Evolutionary conservation across 768 basidiomycete species (phyloP), one percentile per base, ranked within the genome.

Genomic region (Cystobasidium tubakii): DNA sequence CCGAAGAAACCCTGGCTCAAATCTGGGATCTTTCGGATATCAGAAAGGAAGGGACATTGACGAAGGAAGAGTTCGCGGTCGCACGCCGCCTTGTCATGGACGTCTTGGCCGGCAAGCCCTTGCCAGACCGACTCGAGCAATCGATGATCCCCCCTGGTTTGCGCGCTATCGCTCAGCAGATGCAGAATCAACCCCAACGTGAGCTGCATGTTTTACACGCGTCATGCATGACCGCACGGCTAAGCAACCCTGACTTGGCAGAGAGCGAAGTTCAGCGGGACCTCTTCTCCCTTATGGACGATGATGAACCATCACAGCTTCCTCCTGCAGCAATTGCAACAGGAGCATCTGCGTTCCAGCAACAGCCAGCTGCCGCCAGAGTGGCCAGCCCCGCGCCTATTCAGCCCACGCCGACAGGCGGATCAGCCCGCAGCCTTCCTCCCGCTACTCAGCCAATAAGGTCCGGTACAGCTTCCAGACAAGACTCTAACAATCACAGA

Each of bases 1-100:
- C 88, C 0, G 90, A 90, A 74, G 88, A 89, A 31, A 85, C 86
- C 29, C 85, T 99, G n/a, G 96, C 96, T 2, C 88, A 86, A 77
- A 84, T 99, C 62, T 99, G 96, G 95, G 96, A 99, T 81, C 86
- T 99, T 23, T 85, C 92, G 31, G 95, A 98, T 79, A 85, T 97
- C 27, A 87, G 89, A 75, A 89, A 89, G 65, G 89, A 95, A 72
- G 96, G 96, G 1, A 86, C 85, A 69, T 84, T 99, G 62, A 92
- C 88, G 1, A 86, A 88, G 66, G 94, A 97, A 62, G 91, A 92
- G 17, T 98, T 99, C 81, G 95, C 96, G 9, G 89, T 98, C 55
- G 96, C 93, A 1, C 87, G 94, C 87, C 87, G 95, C 82, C 85
- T 99, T 42, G 97, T 99, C 78, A 90, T 91, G 81, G 86, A 86